Evolutionary conservation across 2,329 filamentous ascomycete species (phyloP).

Genomic region (Nothophaeocryptopus gaeumannii): DNA sequence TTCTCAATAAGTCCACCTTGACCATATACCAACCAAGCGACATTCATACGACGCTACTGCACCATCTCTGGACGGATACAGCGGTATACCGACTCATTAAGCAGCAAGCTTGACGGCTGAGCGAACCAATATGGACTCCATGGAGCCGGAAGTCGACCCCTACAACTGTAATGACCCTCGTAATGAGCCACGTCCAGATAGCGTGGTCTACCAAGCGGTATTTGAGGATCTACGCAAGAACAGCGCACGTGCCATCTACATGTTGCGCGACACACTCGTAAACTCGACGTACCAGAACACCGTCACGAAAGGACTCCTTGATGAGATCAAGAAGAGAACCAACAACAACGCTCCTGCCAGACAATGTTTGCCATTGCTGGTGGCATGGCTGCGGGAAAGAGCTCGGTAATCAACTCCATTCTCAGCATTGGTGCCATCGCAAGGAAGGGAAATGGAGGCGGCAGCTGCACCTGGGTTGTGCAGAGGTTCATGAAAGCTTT

Average conservation of each 20-base stretch:
- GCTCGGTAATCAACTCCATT: slow-evolving; percentile 25
- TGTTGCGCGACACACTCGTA: neutral
- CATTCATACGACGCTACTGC: too few species aligned
- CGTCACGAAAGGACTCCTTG: slow-evolving; percentile 7
- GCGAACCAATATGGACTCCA: neutral
- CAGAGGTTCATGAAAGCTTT: slow-evolving; percentile 16
- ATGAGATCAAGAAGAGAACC: neutral
- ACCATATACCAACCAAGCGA: neutral
- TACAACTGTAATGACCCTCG: slow-evolving; percentile 1
- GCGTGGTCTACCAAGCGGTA: neutral
- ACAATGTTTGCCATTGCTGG: slow-evolving; percentile 17
- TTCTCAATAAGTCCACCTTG: neutral
- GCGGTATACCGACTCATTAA: too few species aligned
- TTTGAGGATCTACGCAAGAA: neutral
- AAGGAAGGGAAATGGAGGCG: slow-evolving; percentile 17
- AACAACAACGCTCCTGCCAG: neutral
- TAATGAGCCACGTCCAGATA: slow-evolving; percentile 2
- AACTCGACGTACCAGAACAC: slow-evolving; percentile 2
- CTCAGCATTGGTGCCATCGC: slow-evolving; percentile 23
- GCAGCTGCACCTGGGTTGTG: slow-evolving; percentile 21
- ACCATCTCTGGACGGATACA: too few species aligned
- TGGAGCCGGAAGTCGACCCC: neutral
- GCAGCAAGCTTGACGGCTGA: neutral
- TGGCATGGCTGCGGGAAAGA: slow-evolving; percentile 24
- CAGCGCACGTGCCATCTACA: neutral